Percentiles rank a stretch among this genome's conserved stretches.
phyloP scores from a whole-genome alignment of 495 filamentous ascomycete species.

The Trichoderma reesei region DNA sequence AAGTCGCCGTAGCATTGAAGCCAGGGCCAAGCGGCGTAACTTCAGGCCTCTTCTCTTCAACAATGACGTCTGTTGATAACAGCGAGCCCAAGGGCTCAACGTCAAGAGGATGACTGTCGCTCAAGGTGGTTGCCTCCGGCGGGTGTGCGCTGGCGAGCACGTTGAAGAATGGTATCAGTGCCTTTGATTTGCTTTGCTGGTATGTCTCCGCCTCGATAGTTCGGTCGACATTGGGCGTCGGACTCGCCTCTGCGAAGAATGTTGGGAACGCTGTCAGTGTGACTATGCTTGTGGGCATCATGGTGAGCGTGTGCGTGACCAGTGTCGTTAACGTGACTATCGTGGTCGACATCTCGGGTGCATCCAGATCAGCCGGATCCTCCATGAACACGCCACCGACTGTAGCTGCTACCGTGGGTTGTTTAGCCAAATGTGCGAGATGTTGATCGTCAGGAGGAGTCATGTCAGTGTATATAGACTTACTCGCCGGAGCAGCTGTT shows the following conservation, averaged over 20 bases:
- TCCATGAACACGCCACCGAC: background rate
- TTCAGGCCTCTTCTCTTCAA: background rate
- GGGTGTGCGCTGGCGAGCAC: background rate
- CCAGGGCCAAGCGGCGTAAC: background rate
- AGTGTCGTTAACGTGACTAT: background rate
- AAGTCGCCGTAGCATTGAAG: background rate
- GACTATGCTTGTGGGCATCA: background rate
- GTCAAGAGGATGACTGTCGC: background rate
- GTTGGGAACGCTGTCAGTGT: background rate
- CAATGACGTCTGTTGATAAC: background rate
- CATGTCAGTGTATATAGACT: background rate
- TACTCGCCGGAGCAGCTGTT: background rate
- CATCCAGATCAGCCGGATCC: background rate
- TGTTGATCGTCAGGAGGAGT: no score
- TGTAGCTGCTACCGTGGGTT: no score
- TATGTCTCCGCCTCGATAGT: no score
- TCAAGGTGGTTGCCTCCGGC: background rate
- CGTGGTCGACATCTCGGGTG: background rate
- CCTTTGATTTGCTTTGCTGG: background rate
- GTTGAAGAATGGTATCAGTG: background rate
- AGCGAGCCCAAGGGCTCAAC: background rate
- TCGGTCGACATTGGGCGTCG: background rate
- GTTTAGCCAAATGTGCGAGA: no score
- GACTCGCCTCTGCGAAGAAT: background rate
- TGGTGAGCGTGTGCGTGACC: background rate